Conservation (phyloP, 345 rosid species). For the Cochlearia excelsa region DNA sequence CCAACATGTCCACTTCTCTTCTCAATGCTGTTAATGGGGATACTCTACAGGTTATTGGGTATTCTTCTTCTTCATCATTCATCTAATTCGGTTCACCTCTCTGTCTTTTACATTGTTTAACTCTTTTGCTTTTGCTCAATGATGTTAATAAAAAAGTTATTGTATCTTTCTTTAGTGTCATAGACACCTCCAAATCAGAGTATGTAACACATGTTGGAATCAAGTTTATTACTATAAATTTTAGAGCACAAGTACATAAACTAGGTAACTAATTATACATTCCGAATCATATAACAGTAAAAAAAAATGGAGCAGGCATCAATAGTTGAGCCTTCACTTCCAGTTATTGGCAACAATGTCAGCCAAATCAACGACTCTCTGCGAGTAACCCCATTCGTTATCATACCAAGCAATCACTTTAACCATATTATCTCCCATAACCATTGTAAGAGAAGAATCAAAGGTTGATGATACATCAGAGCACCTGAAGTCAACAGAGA, state of each 20-base stretch:
- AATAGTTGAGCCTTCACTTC: constrained; percentile 49
- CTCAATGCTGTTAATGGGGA: constrained; percentile 27
- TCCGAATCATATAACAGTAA: constrained; percentile 31
- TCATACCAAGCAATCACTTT: constrained; percentile 99
- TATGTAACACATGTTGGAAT: constrained; percentile 24
- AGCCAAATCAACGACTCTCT: constrained; percentile 97
- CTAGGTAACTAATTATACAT: constrained; percentile 35
- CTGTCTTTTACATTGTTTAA: background rate
- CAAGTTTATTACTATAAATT: constrained; percentile 31
- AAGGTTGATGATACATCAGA: constrained; percentile 85
- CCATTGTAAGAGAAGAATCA: constrained; percentile 90
- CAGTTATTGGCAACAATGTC: constrained; percentile 88
- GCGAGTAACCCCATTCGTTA: constrained; percentile 99
- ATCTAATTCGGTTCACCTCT: constrained; percentile 1
- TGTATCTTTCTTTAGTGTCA: constrained; percentile 11
- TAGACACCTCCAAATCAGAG: background rate
- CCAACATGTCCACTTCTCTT: constrained; percentile 16
- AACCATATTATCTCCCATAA: constrained; percentile 99
- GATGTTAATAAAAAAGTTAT: too few relatives aligned
- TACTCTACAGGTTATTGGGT: constrained; percentile 8
- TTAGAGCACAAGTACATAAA: constrained; percentile 25
- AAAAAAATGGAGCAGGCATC: constrained; percentile 23
- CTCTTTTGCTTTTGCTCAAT: background rate
- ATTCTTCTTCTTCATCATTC: constrained; percentile 12
- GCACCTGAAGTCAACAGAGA: constrained; percentile 96